A percentile compares a stretch with the other conserved stretches of the same genome.
These are phyloP conservation scores for Cladosporium austrohemisphaericum DNA, from an alignment of 2,329 filamentous ascomycete species.

Conservation along the genomic window DNA sequence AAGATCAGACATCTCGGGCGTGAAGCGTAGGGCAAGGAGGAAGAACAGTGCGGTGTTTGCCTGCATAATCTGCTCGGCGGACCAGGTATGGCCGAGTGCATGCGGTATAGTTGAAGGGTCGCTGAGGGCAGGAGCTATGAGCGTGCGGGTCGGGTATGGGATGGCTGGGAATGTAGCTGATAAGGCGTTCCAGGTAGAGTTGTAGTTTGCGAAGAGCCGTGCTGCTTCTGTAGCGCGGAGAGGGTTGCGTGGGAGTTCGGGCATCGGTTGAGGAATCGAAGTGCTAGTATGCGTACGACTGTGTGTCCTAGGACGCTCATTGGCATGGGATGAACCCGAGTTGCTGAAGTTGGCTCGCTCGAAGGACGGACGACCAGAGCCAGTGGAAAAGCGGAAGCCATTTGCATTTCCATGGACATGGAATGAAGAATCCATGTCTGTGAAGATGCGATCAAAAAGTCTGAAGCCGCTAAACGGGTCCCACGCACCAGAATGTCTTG, in stretches of 20 bases:
- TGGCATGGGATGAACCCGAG: not conserved
- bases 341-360: not conserved
- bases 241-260: slow-evolving; percentile 22
- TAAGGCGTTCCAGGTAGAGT: slow-evolving; percentile 28
- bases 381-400: slow-evolving; percentile 4
- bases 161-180: slow-evolving; percentile 25
- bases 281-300: slow-evolving; percentile 15
- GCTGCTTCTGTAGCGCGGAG: slow-evolving; percentile 28
- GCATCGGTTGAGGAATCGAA: slow-evolving; percentile 16
- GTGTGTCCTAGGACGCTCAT: slow-evolving; percentile 20
- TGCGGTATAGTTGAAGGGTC: slow-evolving; percentile 28
- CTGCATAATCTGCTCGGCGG: slow-evolving; percentile 30
- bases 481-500: not conserved
- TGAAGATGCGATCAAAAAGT: slow-evolving; percentile 12
- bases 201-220: slow-evolving; percentile 26
- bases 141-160: slow-evolving; percentile 30
- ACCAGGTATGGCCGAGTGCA: slow-evolving; percentile 27
- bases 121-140: slow-evolving; percentile 24
- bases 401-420: slow-evolving; percentile 2
- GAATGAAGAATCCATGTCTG: not conserved
- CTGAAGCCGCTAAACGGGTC: slow-evolving; percentile 9
- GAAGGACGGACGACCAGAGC: not conserved
- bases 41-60: slow-evolving; percentile 33
- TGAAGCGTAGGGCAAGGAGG: slow-evolving; percentile 25
- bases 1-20: slow-evolving; percentile 14